These are phyloP conservation scores for Neurospora sp. DNA, from an alignment of 495 filamentous ascomycete genomes.

Conservation along the genomic window DNA sequence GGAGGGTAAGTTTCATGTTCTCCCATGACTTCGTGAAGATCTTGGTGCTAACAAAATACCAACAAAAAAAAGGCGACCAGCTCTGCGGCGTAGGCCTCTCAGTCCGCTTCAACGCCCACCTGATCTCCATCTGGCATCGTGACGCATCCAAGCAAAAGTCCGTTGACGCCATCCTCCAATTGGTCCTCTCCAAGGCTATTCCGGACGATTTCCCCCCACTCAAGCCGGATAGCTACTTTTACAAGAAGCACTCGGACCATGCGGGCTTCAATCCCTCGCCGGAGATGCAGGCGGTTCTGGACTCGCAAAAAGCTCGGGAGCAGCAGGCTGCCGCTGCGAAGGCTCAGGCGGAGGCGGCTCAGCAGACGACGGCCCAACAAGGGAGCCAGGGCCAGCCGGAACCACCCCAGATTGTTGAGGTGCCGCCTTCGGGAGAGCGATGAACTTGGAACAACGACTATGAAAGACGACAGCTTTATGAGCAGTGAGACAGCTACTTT, in stretches of 20 bases:
- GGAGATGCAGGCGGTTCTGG: constrained; percentile 38
- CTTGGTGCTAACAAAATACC: background rate
- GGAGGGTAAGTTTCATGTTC: constrained; percentile 50
- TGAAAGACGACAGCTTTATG: background rate
- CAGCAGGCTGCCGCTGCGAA: constrained; percentile 19
- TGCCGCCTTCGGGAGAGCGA: constrained; percentile 6
- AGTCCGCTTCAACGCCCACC: constrained; percentile 64
- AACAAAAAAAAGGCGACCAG: constrained; percentile 53
- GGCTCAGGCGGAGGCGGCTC: constrained; percentile 4
- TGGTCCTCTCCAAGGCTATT: constrained; percentile 58
- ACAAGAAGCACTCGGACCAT: constrained; percentile 50
- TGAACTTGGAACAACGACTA: too few species aligned
- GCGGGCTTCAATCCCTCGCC: constrained; percentile 46
- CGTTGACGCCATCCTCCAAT: constrained; percentile 57
- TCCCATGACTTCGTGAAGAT: too few species aligned
- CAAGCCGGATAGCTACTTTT: constrained; percentile 60
- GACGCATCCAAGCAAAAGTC: constrained; percentile 63
- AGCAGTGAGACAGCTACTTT: background rate
- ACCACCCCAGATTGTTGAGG: constrained; percentile 8
- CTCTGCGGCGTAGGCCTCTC: constrained; percentile 66
- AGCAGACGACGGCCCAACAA: background rate
- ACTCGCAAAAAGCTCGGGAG: constrained; percentile 37
- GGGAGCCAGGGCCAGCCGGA: background rate
- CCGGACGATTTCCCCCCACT: constrained; percentile 48
- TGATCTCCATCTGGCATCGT: constrained; percentile 84